Base-by-base conservation (phyloP, 495 filamentous ascomycete genomes). In the Penicillium desertorum region DNA sequence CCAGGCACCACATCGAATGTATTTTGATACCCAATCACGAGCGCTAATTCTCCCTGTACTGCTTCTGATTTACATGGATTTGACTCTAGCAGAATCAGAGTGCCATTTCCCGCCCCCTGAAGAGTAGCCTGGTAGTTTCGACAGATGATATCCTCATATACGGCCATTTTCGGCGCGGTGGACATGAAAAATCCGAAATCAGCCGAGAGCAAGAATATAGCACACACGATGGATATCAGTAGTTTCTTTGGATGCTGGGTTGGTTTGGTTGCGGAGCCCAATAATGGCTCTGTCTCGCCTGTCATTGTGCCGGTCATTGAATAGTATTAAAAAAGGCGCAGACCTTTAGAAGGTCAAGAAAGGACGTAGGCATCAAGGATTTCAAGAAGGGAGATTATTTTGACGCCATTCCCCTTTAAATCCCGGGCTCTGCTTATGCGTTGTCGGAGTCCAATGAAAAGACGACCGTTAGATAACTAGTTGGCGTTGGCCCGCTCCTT, bases 81-180 rank as follows among this genome's bases (percentile, higher is more conserved):
- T 2, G 48, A 37, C 6, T 50, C 54, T 12, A 47, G 50, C 11
- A 23, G 27, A 19, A 16, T 12, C 10, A 45, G 48, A 2, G 20
- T 14, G 4, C 4, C 41, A 54, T 56, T 53, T 22, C 39, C 25
- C 37, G 17, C 29, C 43, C 16, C 25, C 22, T 48, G 41, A 29
- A 61, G 45, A 20, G 51, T 27, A 1, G 55, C 37, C 16, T 71
- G 72, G 36, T 75, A 65, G 1, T 75, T 56, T n/a, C 51, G 57
- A 49, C 76, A 79, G 36, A 78, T 64, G 30, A 79, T 76, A 14
- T 67, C 61, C 48, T 79, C 67, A 19, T 73, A 73, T 6, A 79
- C 69, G 3, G 68, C 65, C 17, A 67, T 61, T 53, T 74, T 66
- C 0, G 76, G 69, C 0, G 77, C 75, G 7, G 59, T 16, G 1